These are phyloP conservation scores for Canna indica DNA, from an alignment of 176 grass and related monocot species.

Conservation along the genomic window DNA sequence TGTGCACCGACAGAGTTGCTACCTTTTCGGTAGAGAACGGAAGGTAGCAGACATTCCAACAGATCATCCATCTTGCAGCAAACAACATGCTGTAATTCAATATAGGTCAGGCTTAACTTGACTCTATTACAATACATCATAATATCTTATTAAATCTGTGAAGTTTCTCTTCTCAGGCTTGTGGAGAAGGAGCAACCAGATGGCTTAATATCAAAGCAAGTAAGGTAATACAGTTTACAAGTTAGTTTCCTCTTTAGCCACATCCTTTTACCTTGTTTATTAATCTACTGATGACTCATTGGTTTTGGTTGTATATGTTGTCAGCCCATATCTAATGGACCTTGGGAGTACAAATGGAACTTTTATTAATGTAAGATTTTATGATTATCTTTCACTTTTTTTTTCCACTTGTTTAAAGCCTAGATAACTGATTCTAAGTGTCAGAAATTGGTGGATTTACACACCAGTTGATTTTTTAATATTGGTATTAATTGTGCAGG, in stretches of 20 bases:
- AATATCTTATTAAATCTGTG: conserved; percentile 18
- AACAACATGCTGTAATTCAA: conserved; percentile 78
- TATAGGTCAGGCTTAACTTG: conserved; percentile 44
- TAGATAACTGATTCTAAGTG: conserved; percentile 1
- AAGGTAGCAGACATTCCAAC: conserved; percentile 84
- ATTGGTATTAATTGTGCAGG: conserved; percentile 43
- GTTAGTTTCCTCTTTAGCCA: not conserved
- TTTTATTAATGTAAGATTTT: conserved; percentile 81
- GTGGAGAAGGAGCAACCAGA: conserved; percentile 87
- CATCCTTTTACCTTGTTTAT: too few species aligned
- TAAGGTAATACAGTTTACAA: conserved; percentile 38
- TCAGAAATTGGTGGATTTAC: not conserved
- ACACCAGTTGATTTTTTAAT: not conserved
- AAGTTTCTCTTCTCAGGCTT: conserved; percentile 40
- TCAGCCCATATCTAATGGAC: conserved; percentile 89
- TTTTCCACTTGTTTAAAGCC: conserved; percentile 4
- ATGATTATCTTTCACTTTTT: conserved; percentile 1
- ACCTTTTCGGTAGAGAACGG: conserved; percentile 96
- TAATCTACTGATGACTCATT: too few species aligned
- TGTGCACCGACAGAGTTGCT: conserved; percentile 79
- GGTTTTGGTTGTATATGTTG: conserved; percentile 6
- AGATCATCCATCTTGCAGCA: conserved; percentile 96
- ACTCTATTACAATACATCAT: not conserved
- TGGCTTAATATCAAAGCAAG: conserved; percentile 73
- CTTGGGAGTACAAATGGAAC: conserved; percentile 90